A percentile compares a stretch with the other conserved stretches of the same genome.
Evolutionary conservation across 2,329 filamentous ascomycete genomes (phyloP).

Genomic region (Xylaria sp.): DNA sequence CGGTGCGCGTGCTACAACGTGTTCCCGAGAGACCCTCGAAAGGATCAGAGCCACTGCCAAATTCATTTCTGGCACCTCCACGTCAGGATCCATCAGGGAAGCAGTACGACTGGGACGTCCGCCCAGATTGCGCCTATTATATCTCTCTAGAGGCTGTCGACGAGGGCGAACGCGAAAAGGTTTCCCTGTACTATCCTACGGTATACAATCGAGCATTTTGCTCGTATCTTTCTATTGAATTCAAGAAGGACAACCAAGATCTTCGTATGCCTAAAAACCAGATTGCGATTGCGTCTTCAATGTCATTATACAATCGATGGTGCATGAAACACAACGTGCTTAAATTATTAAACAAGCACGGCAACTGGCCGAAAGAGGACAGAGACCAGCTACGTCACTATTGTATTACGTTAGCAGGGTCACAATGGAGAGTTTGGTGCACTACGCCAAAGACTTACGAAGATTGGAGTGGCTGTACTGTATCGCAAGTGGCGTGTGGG

Average conservation of each 20-base stretch:
- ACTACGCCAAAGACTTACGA: conserved; percentile 7
- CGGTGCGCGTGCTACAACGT: background rate
- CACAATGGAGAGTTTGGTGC: conserved; percentile 1
- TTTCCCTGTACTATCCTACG: background rate
- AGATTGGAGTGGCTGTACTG: conserved; percentile 11
- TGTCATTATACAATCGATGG: conserved; percentile 14
- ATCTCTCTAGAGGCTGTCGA: conserved; percentile 3
- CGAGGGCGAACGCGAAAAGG: background rate
- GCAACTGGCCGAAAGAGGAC: background rate
- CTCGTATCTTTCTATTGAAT: conserved; percentile 16
- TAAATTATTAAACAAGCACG: background rate
- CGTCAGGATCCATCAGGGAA: background rate
- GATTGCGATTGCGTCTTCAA: conserved; percentile 8
- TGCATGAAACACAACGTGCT: background rate
- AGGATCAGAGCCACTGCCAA: background rate
- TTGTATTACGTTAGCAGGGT: background rate
- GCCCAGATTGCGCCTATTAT: conserved; percentile 13
- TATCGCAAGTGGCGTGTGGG: background rate
- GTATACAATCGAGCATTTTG: conserved; percentile 5
- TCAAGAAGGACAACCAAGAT: background rate
- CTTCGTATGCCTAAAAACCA: background rate
- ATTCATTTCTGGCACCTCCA: no score
- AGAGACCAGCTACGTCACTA: conserved; percentile 6
- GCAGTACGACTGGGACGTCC: conserved; percentile 16
- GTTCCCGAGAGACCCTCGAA: background rate